Base-by-base conservation (phyloP, 768 basidiomycete species). In the Boletales sp. region DNA sequence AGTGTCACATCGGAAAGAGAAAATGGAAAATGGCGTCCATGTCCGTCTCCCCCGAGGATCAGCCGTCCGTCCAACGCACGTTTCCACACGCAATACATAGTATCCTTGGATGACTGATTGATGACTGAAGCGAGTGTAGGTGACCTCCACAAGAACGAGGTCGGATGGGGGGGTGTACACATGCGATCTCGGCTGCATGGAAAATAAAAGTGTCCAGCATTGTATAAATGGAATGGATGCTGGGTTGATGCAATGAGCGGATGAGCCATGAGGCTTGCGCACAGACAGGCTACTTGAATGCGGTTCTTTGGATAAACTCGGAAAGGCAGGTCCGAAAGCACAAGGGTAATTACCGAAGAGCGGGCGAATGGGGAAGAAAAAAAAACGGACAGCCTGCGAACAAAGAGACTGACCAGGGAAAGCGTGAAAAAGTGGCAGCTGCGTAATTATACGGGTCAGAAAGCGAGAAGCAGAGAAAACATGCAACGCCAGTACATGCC, bases 401-500 rank as follows among this genome's bases (percentile, higher is more conserved):
- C 50, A 59, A 58, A 49, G 25, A 47, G 58, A 55, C 51, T 54
- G 59, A 41, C 55, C 56, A 33, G 37, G 46, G 56, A 58, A 62
- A 55, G 60, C 42, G 57, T 50, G 51, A 55, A 63, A 63, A 62
- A 58, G 53, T 38, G 57, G 57, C 51, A 52, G 57, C 63, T 67
- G 63, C 55, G 59, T 57, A 55, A 48, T 51, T 46, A 62, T 52
- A 56, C 55, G 25, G 31, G 68, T 70, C 62, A 68, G 65, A 65
- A 63, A 48, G 49, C 50, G 63, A 58, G 52, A 69, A 65, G 65
- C 57, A 65, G 49, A 53, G 55, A 54, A 42, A 45, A 56, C 41
- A 51, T 54, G 58, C 53, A 45, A 65, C 61, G 57, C 56, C 64
- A 63, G 52, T 59, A 61, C 63, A 66, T 55, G 63, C 58, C 61